Percentiles rank a stretch among this genome's conserved stretches.
These are phyloP conservation scores for Hygrophorus pudorinus DNA, from an alignment of 768 basidiomycete genomes.

Conservation along the genomic window DNA sequence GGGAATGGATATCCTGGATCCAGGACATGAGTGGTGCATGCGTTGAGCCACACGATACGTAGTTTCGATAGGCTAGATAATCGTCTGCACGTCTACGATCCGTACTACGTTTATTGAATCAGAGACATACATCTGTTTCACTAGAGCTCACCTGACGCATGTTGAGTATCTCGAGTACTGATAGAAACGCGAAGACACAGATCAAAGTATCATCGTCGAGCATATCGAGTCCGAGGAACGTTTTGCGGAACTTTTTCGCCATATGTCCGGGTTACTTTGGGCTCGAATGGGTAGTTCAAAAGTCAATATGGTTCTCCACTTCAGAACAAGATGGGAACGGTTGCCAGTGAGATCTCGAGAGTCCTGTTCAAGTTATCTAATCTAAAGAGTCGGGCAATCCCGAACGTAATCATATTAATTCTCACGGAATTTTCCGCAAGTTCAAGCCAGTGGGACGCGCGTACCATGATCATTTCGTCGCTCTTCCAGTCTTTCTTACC, in stretches of 20 bases:
- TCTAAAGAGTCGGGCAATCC: background rate
- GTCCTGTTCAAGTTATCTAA: no score
- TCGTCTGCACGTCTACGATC: conserved; percentile 39
- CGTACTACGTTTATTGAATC: background rate
- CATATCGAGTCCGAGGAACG: background rate
- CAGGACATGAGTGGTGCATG: conserved; percentile 34
- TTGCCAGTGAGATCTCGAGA: no score
- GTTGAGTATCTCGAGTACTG: conserved; percentile 31
- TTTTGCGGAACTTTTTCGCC: background rate
- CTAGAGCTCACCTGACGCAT: conserved; percentile 29
- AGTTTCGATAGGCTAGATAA: conserved; percentile 33
- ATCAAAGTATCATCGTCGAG: conserved; percentile 27
- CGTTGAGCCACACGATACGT: conserved; percentile 49
- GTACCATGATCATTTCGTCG: conserved; percentile 21
- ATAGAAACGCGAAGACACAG: conserved; percentile 22
- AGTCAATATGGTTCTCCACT: background rate
- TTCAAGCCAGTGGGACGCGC: background rate
- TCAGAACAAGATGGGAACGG: no score
- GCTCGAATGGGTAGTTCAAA: background rate
- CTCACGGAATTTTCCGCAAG: background rate
- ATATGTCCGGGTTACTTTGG: background rate
- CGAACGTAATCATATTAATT: conserved; percentile 3
- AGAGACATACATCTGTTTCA: background rate
- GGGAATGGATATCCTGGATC: conserved; percentile 42
- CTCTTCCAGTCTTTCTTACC: conserved; percentile 39